phyloP scores from a whole-genome alignment of 805 yeast species.

The Monosporozyma unispora region DNA sequence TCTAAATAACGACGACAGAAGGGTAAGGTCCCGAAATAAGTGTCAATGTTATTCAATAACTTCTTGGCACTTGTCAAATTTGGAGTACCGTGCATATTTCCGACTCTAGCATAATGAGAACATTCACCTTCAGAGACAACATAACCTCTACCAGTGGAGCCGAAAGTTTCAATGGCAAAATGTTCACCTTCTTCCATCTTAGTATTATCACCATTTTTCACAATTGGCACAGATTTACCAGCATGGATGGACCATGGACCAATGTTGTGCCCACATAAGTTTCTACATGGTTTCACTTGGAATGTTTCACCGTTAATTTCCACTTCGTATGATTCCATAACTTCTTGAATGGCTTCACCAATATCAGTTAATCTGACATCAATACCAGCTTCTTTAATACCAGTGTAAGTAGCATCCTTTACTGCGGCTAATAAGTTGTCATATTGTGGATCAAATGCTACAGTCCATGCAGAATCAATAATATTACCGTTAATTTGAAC shows the following conservation, averaged over 20 bases:
- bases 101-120: slow-evolving; percentile 77
- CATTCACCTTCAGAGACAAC: slow-evolving; percentile 84
- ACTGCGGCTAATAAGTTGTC: slow-evolving; percentile 79
- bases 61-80: slow-evolving; percentile 58
- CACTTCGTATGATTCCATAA: slow-evolving; percentile 92
- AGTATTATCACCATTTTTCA: slow-evolving; percentile 84
- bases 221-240: slow-evolving; percentile 95
- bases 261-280: slow-evolving; percentile 91
- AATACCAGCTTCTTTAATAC: slow-evolving; percentile 86
- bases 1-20: slow-evolving; percentile 95
- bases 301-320: slow-evolving; percentile 79
- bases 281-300: slow-evolving; percentile 83
- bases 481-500: slow-evolving; percentile 93
- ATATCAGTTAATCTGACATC: slow-evolving; percentile 92
- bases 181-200: slow-evolving; percentile 99
- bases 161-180: slow-evolving; percentile 97
- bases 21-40: slow-evolving; percentile 87
- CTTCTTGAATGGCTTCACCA: slow-evolving; percentile 93
- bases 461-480: slow-evolving; percentile 91
- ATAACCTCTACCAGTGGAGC: slow-evolving; percentile 91
- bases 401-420: slow-evolving; percentile 87
- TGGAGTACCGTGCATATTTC: slow-evolving; percentile 35
- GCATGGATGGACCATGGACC: slow-evolving; percentile 80
- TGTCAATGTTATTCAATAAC: slow-evolving; percentile 60
- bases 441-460: slow-evolving; percentile 76